Evolutionary conservation across 2,329 filamentous ascomycete genomes (phyloP).

Genomic region (Fusarium haematococcum): DNA sequence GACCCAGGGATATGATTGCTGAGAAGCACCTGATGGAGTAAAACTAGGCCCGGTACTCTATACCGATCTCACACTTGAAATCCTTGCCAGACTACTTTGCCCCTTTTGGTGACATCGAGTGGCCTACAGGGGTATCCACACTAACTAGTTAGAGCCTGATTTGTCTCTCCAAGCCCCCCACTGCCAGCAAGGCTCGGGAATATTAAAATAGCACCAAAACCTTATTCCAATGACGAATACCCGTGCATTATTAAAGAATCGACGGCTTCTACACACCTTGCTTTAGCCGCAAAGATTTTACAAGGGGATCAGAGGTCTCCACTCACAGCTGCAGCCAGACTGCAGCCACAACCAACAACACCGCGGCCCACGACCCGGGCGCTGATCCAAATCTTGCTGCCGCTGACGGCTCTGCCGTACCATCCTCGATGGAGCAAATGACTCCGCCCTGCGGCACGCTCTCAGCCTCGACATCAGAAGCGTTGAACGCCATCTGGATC

Average conservation of each 20-base stretch:
- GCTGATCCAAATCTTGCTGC: neutral
- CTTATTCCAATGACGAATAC: neutral
- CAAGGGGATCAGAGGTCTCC: neutral
- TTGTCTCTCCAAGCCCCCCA: neutral
- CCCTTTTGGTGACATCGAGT: neutral
- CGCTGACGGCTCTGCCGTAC: neutral
- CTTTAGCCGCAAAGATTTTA: neutral
- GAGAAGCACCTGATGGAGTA: neutral
- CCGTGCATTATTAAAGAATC: neutral
- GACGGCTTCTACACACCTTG: neutral
- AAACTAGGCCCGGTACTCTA: neutral
- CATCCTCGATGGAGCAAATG: constrained; percentile 11
- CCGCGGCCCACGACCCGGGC: neutral
- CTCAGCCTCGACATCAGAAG: constrained; percentile 4
- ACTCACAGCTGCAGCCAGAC: constrained; percentile 4
- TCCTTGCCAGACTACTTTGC: neutral
- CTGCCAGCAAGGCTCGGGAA: neutral
- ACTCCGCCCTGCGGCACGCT: constrained; percentile 2
- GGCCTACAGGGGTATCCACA: neutral
- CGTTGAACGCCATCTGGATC: constrained; percentile 32
- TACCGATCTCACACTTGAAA: neutral
- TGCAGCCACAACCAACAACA: neutral
- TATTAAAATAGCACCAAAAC: neutral
- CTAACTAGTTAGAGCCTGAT: neutral
- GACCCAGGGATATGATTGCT: neutral